Conservation (phyloP, 371 early-diverging fungal genomes). For the Syncephalis fuscata region DNA sequence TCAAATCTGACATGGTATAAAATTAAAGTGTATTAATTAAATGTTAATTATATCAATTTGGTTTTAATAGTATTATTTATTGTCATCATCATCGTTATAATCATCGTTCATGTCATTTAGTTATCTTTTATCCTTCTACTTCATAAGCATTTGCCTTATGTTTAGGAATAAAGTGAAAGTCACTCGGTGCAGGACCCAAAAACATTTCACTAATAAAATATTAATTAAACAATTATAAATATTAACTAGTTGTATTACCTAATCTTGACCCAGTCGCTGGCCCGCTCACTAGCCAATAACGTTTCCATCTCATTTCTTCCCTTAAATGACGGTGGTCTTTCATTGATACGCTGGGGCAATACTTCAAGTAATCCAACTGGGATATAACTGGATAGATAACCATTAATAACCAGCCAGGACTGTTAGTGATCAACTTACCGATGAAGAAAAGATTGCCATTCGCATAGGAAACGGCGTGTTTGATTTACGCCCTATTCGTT, state of each 20-base stretch:
- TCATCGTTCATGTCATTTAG: no score
- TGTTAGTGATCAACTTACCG: slow-evolving; percentile 7
- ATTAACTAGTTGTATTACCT: slow-evolving; percentile 12
- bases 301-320: slow-evolving; percentile 92
- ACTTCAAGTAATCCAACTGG: slow-evolving; percentile 89
- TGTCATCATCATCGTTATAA: no score
- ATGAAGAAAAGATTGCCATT: slow-evolving; percentile 80
- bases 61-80: no score
- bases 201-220: slow-evolving; percentile 38
- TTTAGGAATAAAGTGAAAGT: slow-evolving; percentile 80
- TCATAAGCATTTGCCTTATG: slow-evolving; percentile 81
- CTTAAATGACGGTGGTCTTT: slow-evolving; percentile 68
- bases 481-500: slow-evolving; percentile 48
- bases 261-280: slow-evolving; percentile 83
- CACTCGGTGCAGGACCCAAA: slow-evolving; percentile 70
- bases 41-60: no score
- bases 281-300: slow-evolving; percentile 67
- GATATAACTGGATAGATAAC: slow-evolving; percentile 40
- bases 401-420: slow-evolving; percentile 1
- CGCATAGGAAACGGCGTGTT: slow-evolving; percentile 77
- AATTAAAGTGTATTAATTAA: no score
- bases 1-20: no score
- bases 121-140: background rate
- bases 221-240: background rate
- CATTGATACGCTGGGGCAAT: slow-evolving; percentile 80